A percentile compares a stretch with the other conserved stretches of the same genome.
phyloP scores from a whole-genome alignment of 2,329 filamentous ascomycete genomes.

The Alternaria dauci region DNA sequence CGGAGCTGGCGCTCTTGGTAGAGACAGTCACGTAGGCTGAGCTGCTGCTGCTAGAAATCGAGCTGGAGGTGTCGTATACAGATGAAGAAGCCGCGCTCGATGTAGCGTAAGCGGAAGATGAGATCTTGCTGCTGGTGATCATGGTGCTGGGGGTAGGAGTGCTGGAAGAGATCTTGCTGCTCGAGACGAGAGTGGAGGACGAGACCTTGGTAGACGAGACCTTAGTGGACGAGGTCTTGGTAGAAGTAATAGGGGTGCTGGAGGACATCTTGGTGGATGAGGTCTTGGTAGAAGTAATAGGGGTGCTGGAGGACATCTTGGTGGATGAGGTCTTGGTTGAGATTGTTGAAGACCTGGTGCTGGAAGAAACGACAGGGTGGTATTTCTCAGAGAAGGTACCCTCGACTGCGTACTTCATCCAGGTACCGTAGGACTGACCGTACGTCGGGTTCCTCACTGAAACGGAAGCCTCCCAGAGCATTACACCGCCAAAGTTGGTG shows the following conservation, averaged over 20 bases:
- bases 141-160: constrained; percentile 3
- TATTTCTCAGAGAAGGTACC: constrained; percentile 33
- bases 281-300: neutral
- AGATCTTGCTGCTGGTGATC: constrained; percentile 2
- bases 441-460: constrained; percentile 58
- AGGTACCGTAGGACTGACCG: constrained; percentile 55
- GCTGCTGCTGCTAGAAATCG: constrained; percentile 4
- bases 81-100: constrained; percentile 5
- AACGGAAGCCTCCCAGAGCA: constrained; percentile 66
- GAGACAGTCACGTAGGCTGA: constrained; percentile 6
- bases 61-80: neutral
- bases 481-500: constrained; percentile 64
- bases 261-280: constrained; percentile 5
- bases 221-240: neutral
- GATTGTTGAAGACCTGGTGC: constrained; percentile 5
- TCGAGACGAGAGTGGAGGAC: neutral
- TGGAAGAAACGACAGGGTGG: constrained; percentile 25
- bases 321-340: constrained; percentile 1
- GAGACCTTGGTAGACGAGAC: neutral
- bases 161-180: neutral
- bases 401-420: constrained; percentile 55
- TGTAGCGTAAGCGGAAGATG: constrained; percentile 8
- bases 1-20: neutral
- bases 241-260: neutral
- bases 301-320: neutral